Percentiles rank a stretch among this genome's conserved stretches.
phyloP scores from a whole-genome alignment of 1,284 basidiomycete genomes.

The Butyriboletus appendiculatus region DNA sequence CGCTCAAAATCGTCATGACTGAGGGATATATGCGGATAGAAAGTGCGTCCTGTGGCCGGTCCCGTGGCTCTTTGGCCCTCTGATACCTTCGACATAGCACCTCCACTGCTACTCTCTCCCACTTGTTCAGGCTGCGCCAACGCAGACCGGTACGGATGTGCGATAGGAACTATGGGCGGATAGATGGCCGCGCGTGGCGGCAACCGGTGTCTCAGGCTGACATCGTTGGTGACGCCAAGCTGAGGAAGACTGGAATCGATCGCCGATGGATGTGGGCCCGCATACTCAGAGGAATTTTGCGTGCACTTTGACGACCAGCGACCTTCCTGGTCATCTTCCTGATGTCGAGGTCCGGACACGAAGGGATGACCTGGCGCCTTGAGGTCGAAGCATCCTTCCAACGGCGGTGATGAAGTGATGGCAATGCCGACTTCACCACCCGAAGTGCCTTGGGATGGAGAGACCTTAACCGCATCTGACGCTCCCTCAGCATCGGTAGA shows the following conservation, averaged over 20 bases:
- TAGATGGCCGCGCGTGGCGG: slow-evolving; percentile 44
- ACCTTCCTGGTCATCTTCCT: slow-evolving; percentile 9
- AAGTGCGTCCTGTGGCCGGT: not conserved
- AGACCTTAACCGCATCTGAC: slow-evolving; percentile 23
- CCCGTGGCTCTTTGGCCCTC: not conserved
- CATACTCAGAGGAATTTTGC: slow-evolving; percentile 42
- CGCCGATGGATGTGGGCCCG: slow-evolving; percentile 46
- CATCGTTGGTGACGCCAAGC: slow-evolving; percentile 33
- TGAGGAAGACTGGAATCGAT: slow-evolving; percentile 25
- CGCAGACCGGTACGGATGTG: slow-evolving; percentile 28
- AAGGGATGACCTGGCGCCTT: slow-evolving; percentile 45
- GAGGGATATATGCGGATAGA: slow-evolving; percentile 32
- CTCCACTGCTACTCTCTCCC: not conserved
- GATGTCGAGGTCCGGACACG: slow-evolving; percentile 41
- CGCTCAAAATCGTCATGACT: slow-evolving; percentile 39
- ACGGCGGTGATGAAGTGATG: slow-evolving; percentile 57
- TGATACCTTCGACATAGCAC: not conserved
- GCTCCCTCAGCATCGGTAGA: slow-evolving; percentile 34
- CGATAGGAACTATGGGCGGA: slow-evolving; percentile 20
- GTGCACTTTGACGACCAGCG: slow-evolving; percentile 13
- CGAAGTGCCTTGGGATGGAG: slow-evolving; percentile 17
- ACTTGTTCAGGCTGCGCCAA: not conserved
- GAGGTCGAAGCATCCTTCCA: slow-evolving; percentile 38
- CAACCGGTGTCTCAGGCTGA: slow-evolving; percentile 50
- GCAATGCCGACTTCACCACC: slow-evolving; percentile 60